Evolutionary conservation across 257 asterid genomes (phyloP), one percentile per base, ranked within the genome.

Genomic region (Nicotiana knightiana): DNA sequence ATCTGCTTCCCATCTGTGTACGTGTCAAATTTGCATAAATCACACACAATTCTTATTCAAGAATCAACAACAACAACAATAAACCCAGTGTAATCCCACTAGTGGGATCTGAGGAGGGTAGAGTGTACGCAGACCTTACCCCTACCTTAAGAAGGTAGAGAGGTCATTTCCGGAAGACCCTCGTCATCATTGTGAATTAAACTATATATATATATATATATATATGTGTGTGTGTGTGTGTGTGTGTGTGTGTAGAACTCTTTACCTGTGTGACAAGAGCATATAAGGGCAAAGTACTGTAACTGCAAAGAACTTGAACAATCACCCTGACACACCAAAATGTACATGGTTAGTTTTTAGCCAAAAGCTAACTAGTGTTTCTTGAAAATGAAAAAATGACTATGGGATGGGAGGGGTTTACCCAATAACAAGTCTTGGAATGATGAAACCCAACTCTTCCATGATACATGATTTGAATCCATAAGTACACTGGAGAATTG

Each of bases 401-500:
- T 48, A 51, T 28, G 64, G 46, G 64, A 15, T 75, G 1, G 51
- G 80, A 75, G 46, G 35, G 76, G 51, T 21, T 79, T 90, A 96
- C 99, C 99, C 97, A 11, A 93, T 26, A 12, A 92, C 81, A 35
- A 96, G 87, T 81, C 93, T 88, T 39, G 99, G 95, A 43, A 94
- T 91, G 73, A 90, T 86, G 87, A 87, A 91, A 5, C 81, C 77
- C 88, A 94, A 35, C 2, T 86, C 84, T 85, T 94, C 99, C 98
- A 96, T 92, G 86, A 96, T 94, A 91, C 99, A 96, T 64, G 99
- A 94, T 76, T 82, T 85, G 88, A 91, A 86, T 30, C 97, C 97
- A 51, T 93, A 93, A n/a, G 98, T 91, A 82, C 79, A 67, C 99
- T 94, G 90, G 6, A 85, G 8, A 63, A 37, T 1, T 76, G 43